These are phyloP conservation scores for Tulasnella calospora DNA, from an alignment of 768 basidiomycete genomes.

Conservation along the genomic window DNA sequence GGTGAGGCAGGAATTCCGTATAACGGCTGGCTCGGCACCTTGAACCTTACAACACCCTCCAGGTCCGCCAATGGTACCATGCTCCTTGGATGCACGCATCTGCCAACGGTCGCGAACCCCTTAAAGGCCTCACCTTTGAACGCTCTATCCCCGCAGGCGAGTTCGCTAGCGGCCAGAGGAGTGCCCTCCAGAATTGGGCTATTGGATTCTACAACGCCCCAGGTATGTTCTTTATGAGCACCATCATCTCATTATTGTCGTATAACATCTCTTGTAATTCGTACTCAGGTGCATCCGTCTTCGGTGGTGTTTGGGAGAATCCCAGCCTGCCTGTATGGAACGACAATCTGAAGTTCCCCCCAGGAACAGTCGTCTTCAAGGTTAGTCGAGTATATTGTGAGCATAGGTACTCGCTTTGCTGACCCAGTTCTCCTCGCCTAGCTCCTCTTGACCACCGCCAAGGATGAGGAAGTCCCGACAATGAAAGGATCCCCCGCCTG, in stretches of 20 bases:
- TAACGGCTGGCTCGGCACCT: too few relatives aligned
- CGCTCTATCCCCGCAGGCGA: not conserved
- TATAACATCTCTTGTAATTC: not conserved
- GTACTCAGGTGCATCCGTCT: not conserved
- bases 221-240: not conserved
- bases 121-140: conserved; percentile 14
- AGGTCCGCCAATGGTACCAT: conserved; percentile 7
- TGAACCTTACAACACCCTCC: not conserved
- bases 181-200: conserved; percentile 9
- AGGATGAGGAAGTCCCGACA: conserved; percentile 2
- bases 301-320: conserved; percentile 3
- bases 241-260: not conserved
- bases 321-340: not conserved
- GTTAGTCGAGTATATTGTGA: not conserved
- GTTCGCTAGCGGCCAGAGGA: not conserved
- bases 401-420: not conserved
- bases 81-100: conserved; percentile 16
- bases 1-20: not conserved
- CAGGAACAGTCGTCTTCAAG: not conserved
- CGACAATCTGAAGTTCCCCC: not conserved
- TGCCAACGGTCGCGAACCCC: not conserved
- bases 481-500: conserved; percentile 14
- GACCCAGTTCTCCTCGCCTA: not conserved
- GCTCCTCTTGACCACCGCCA: conserved; percentile 9
- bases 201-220: conserved; percentile 12